Evolutionary conservation across 805 yeast genomes (phyloP).

Genomic region (Pichia scutulata): DNA sequence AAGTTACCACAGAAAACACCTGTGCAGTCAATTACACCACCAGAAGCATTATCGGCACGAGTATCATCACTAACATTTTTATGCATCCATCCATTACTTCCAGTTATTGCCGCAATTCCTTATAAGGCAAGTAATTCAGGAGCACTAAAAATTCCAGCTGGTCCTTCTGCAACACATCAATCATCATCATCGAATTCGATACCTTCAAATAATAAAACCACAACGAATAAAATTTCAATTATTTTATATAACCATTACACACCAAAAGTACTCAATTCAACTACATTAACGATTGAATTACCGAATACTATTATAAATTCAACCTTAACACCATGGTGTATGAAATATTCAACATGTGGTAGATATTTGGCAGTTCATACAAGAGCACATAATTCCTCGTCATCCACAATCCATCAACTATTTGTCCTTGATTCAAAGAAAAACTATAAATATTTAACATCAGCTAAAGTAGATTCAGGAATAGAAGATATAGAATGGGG

Average conservation of each 20-base stretch:
- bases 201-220: not conserved
- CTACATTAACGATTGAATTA: not conserved
- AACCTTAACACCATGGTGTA: conserved; percentile 2
- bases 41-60: not conserved
- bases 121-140: not conserved
- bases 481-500: conserved; percentile 9
- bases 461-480: not conserved
- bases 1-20: not conserved
- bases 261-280: not conserved
- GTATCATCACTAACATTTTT: not conserved
- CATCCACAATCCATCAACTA: not conserved
- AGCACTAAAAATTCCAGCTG: not conserved
- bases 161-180: not conserved
- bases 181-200: not conserved
- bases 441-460: not conserved
- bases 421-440: conserved; percentile 2
- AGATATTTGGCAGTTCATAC: conserved; percentile 5
- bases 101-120: not conserved
- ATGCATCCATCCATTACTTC: not conserved
- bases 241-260: not conserved
- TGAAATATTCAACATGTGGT: conserved; percentile 11
- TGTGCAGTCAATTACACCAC: not conserved
- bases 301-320: not conserved
- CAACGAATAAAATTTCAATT: not conserved
- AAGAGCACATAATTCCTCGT: not conserved